Percentiles rank a stretch among this genome's conserved stretches.
phyloP scores from a whole-genome alignment of 2,329 filamentous ascomycete genomes.

The Ophiostoma sp. region DNA sequence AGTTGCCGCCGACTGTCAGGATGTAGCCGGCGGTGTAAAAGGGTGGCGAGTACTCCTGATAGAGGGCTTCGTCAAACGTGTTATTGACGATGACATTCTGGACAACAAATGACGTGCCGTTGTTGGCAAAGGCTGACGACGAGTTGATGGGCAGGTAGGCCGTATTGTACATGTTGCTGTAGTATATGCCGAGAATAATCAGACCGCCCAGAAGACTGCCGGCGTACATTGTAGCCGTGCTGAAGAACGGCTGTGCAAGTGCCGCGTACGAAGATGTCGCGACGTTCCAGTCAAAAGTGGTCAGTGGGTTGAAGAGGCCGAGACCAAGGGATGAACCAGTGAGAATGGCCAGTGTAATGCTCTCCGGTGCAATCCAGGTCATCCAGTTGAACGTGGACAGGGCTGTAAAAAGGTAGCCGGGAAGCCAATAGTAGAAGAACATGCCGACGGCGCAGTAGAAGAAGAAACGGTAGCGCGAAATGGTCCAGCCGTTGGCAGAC shows the following conservation, averaged over 20 bases:
- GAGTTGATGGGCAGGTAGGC: constrained; percentile 59
- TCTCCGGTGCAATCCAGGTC: constrained; percentile 45
- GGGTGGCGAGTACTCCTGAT: constrained; percentile 60
- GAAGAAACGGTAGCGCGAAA: constrained; percentile 60
- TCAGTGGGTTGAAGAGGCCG: constrained; percentile 33
- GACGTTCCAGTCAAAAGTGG: constrained; percentile 39
- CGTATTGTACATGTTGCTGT: constrained; percentile 51
- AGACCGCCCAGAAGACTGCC: constrained; percentile 53
- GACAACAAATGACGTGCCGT: constrained; percentile 54
- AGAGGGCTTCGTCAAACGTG: constrained; percentile 55
- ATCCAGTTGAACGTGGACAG: constrained; percentile 42
- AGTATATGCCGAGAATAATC: constrained; percentile 52
- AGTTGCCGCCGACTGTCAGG: constrained; percentile 50
- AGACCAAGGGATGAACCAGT: constrained; percentile 42
- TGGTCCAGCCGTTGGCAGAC: constrained; percentile 53
- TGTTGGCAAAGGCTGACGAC: constrained; percentile 60
- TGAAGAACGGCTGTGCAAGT: constrained; percentile 50
- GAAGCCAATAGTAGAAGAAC: constrained; percentile 53
- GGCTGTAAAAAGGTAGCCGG: constrained; percentile 50
- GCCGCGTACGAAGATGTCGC: constrained; percentile 47
- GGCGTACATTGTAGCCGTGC: constrained; percentile 50
- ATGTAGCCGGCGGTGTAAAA: constrained; percentile 59
- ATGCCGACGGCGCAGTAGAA: constrained; percentile 49
- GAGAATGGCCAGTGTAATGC: constrained; percentile 41
- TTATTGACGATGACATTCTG: constrained; percentile 51